Conservation (phyloP, 257 asterid species). For the Prunella vulgaris region DNA sequence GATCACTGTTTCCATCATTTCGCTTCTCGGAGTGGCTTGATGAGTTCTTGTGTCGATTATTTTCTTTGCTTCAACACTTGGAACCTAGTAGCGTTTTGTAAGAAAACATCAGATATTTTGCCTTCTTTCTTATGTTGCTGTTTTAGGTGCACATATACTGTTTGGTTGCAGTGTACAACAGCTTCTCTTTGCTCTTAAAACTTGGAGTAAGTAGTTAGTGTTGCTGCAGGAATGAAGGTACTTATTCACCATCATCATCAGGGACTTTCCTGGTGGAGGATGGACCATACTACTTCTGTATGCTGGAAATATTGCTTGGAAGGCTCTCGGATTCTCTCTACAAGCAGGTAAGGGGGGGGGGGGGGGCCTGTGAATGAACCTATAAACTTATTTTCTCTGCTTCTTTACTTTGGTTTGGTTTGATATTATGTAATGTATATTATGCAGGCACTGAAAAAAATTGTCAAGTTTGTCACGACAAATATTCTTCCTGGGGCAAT, state of each 20-base stretch:
- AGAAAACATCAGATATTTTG: slow-evolving; percentile 37
- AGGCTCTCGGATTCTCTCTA: slow-evolving; percentile 86
- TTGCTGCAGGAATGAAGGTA: slow-evolving; percentile 86
- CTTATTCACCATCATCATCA: slow-evolving; percentile 59
- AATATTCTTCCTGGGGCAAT: slow-evolving; percentile 99
- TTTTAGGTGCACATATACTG: slow-evolving; percentile 6
- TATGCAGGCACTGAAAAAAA: slow-evolving; percentile 78
- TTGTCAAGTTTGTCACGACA: slow-evolving; percentile 80
- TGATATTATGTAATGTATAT: slow-evolving; percentile 23
- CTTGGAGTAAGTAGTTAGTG: slow-evolving; percentile 21
- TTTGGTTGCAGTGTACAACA: slow-evolving; percentile 9
- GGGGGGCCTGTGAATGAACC: slow-evolving; percentile 21
- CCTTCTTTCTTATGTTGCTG: slow-evolving; percentile 13
- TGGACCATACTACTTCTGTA: slow-evolving; percentile 91
- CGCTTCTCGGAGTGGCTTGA: slow-evolving; percentile 96
- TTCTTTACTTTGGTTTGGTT: slow-evolving; percentile 6
- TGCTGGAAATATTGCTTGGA: slow-evolving; percentile 90
- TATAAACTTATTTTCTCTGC: background rate
- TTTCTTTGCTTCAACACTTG: slow-evolving; percentile 91
- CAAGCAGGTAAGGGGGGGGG: slow-evolving; percentile 72
- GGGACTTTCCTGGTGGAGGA: slow-evolving; percentile 96
- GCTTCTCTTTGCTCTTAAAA: slow-evolving; percentile 16
- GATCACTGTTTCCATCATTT: slow-evolving; percentile 58
- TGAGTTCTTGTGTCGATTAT: slow-evolving; percentile 87
- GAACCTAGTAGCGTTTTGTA: slow-evolving; percentile 91